Base-by-base conservation (phyloP, 208 protist species). In the Crithidia expoeki region DNA sequence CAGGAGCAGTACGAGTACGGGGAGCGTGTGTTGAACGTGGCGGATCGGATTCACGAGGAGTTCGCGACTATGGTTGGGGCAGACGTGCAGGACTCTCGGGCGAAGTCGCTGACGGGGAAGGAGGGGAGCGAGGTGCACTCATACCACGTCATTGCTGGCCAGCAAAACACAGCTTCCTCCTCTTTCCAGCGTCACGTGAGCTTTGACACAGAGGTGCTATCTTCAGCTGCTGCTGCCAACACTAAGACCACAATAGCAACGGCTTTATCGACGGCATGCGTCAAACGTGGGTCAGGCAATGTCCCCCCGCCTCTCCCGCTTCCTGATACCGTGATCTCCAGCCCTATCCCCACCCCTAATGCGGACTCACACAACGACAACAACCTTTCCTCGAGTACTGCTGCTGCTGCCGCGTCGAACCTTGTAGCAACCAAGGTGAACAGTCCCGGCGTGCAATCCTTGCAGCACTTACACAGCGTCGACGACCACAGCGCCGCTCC, bases 171-270 rank as follows among this genome's bases (percentile, higher is more conserved):
- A 0, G 27, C 46, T 12, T 36, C 19, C 2, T 73, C 60, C 23
- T 65, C 63, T 9, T 50, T 36, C 58, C 68, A 34, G 33, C 68
- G 63, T 4, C 63, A 72, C 36, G 68, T 72, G 36, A 62, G 58
- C 62, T 80, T 72, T 28, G 75, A 34, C 17, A 33, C n/a, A 14
- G 59, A 53, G 17, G 40, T 23, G 28, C 19, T 19, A 27, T 5
- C 46, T 1, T n/a, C 47, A 7, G 46, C 44, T 6, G 2, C 40
- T n/a, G 10, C 28, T 1, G 9, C 46, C 36, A 40, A 40, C 36
- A 40, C 36, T 9, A 4, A 2, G 3, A 33, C 28, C 21, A 28
- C 36, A 21, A 38, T n/a, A 10, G 25, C 12, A n/a, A n/a, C 3
- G 27, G 38, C 55, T 16, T 17, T 23, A 19, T 30, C 56, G 7